These are phyloP conservation scores for Acanthamoeba healyi DNA, from an alignment of 208 protist species.

Conservation along the genomic window DNA sequence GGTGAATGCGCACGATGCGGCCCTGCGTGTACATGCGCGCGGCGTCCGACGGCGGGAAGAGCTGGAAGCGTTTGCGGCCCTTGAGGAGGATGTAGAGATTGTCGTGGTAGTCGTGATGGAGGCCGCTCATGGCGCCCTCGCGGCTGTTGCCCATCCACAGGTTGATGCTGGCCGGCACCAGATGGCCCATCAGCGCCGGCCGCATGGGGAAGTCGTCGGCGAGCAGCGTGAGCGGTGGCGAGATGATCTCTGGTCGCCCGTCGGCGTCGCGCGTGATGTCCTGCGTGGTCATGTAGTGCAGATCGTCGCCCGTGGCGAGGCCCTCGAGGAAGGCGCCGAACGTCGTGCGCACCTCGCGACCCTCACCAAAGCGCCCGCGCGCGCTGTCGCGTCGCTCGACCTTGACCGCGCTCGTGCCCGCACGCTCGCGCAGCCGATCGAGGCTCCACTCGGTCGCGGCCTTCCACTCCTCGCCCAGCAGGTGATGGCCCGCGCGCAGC, in stretches of 20 bases:
- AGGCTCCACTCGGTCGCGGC: background rate
- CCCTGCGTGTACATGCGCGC: constrained; percentile 62
- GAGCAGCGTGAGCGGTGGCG: constrained; percentile 11
- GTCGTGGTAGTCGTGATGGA: constrained; percentile 82
- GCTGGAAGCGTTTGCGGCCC: constrained; percentile 74
- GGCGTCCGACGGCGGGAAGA: constrained; percentile 70
- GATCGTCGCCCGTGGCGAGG: background rate
- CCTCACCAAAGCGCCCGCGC: background rate
- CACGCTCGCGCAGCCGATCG: constrained; percentile 2
- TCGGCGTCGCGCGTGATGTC: constrained; percentile 23
- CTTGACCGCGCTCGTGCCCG: background rate
- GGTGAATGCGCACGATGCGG: constrained; percentile 23
- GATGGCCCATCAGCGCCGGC: constrained; percentile 48
- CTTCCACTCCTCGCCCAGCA: background rate
- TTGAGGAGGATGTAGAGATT: constrained; percentile 77
- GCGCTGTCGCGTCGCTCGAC: constrained; percentile 38
- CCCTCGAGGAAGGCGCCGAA: background rate
- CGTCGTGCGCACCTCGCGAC: constrained; percentile 36
- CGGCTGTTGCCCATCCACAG: constrained; percentile 70
- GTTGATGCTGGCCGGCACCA: constrained; percentile 77
- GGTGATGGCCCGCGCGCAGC: background rate
- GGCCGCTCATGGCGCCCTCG: constrained; percentile 72
- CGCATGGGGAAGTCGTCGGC: constrained; percentile 56
- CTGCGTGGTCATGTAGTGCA: constrained; percentile 54
- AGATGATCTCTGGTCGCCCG: constrained; percentile 15